phyloP scores from a whole-genome alignment of 768 basidiomycete species.

The Tylopilus sp. region DNA sequence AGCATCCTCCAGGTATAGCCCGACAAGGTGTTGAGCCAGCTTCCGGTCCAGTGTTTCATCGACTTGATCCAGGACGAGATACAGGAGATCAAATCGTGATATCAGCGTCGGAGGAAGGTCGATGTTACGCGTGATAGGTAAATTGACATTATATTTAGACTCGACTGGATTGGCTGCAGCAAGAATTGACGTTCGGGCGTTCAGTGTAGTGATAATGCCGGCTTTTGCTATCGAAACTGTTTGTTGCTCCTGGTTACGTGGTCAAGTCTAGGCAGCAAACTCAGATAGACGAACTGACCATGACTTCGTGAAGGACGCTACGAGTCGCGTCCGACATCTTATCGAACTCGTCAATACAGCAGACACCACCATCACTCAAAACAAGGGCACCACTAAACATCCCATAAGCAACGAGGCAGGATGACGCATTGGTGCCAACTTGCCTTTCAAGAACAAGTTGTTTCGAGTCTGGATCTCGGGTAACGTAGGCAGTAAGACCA shows the following conservation, averaged over 20 bases:
- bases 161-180: constrained; percentile 98
- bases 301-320: constrained; percentile 98
- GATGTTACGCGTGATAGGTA: constrained; percentile 93
- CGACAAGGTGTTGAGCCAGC: constrained; percentile 90
- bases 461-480: constrained; percentile 96
- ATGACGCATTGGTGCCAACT: constrained; percentile 7
- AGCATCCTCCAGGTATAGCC: constrained; percentile 88
- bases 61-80: constrained; percentile 92
- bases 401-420: constrained; percentile 4
- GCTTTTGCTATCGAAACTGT: constrained; percentile 99
- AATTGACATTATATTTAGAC: constrained; percentile 88
- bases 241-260: constrained; percentile 85
- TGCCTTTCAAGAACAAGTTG: constrained; percentile 96
- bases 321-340: constrained; percentile 99
- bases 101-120: constrained; percentile 97
- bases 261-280: background rate
- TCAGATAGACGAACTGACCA: constrained; percentile 50
- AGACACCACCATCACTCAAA: constrained; percentile 93
- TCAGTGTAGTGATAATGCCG: constrained; percentile 97
- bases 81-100: constrained; percentile 95
- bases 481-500: constrained; percentile 97
- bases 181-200: constrained; percentile 96
- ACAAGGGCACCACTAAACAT: constrained; percentile 81
- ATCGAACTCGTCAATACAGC: constrained; percentile 99
- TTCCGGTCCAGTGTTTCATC: constrained; percentile 84